Base-by-base conservation (phyloP, 257 asterid species). In the Anisodus tanguticus region DNA sequence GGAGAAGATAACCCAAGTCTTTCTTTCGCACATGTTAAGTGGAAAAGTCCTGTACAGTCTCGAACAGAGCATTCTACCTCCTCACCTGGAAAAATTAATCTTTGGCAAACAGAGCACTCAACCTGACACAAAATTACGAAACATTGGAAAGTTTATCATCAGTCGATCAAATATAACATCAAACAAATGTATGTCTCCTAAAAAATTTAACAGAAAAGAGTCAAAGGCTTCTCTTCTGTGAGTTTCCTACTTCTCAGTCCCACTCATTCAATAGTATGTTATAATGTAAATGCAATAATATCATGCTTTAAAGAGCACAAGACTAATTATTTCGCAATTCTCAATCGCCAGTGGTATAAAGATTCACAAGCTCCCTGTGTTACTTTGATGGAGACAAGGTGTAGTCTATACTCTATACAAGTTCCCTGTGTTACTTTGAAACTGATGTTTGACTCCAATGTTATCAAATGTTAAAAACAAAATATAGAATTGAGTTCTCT, bases 21-120 rank as follows among this genome's bases (percentile, higher is more conserved):
- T 83, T 91, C 88, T 84, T 82, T 88, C 15, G 93, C 97, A 89
- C 99, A 95, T 71, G 83, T 19, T 43, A 81, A 85, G 93, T 95
- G 99, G 88, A 89, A 94, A 81, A 88, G 89, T 51, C 89, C 83
- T 67, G 26, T 87, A 86, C 99, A 95, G 72, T 93, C 91, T 17
- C 91, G 92, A 87, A 93, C 90, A 68, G 93, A 80, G 89, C 99
- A 95, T 39, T 15, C 49, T 77, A 91, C 81, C 88, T 87, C 88
- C 88, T 93, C 93, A 64, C 88, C 86, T 0, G 88, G 95, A 79
- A 87, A 85, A 79, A 94, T 88, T 68, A 47, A 88, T 71, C 81
- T 89, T 84, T 78, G 92, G 89, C 99, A 95, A 83, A 90, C 90
- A 84, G 90, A 86, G 79, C 99, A 95, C 68, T 88, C 92, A 79